phyloP scores from a whole-genome alignment of 345 rosid species.

The Bruguiera parviflora region DNA sequence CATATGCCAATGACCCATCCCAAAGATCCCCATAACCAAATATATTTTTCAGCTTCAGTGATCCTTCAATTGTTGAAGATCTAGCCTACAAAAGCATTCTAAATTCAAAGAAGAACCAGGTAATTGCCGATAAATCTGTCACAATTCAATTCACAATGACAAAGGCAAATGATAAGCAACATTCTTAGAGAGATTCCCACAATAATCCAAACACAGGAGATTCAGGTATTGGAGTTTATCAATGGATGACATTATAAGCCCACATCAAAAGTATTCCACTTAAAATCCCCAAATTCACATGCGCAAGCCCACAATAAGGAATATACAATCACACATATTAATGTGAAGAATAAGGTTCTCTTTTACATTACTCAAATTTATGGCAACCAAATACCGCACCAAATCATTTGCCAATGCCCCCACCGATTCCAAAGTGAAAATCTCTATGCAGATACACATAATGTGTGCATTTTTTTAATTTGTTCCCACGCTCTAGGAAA shows the following conservation, averaged over 20 bases:
- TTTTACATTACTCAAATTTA: slow-evolving; percentile 1
- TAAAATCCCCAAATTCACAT: background rate
- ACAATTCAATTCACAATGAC: background rate
- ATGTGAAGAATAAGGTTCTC: background rate
- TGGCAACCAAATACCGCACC: slow-evolving; percentile 2
- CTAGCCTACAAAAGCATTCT: slow-evolving; percentile 54
- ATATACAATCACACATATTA: background rate
- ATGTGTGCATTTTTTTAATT: too few species aligned
- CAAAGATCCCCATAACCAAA: slow-evolving; percentile 93
- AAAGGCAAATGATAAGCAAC: background rate
- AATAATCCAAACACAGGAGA: background rate
- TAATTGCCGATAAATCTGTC: background rate
- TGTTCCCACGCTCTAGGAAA: too few species aligned
- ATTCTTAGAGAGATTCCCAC: background rate
- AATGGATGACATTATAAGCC: background rate
- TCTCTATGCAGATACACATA: too few species aligned
- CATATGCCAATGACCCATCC: slow-evolving; percentile 82
- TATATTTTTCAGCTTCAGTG: slow-evolving; percentile 69
- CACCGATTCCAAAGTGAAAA: background rate
- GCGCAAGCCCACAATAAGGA: background rate
- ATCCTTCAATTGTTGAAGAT: slow-evolving; percentile 79
- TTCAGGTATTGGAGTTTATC: background rate
- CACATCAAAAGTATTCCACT: slow-evolving; percentile 1
- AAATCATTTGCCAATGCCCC: background rate
- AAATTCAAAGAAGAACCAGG: slow-evolving; percentile 9